phyloP scores from a whole-genome alignment of 108 stramenopile species.

The Skeletonema menzelii region DNA sequence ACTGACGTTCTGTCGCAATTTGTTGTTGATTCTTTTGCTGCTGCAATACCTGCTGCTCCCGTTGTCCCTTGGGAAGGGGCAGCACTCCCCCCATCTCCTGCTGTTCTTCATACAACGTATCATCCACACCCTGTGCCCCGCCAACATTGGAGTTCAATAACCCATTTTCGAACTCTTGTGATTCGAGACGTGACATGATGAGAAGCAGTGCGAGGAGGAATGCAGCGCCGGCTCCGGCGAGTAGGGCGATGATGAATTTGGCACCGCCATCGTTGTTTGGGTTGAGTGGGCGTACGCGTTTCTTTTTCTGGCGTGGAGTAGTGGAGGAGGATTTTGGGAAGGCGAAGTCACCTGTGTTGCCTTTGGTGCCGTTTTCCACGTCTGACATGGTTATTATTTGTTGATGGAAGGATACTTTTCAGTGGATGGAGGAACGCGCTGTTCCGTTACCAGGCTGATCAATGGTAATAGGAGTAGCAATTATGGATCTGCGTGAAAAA shows the following conservation, averaged over 20 bases:
- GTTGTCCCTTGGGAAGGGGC: neutral
- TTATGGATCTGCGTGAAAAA: too few relatives aligned
- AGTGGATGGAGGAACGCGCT: too few relatives aligned
- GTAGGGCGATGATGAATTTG: slow-evolving; percentile 37
- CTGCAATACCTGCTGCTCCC: neutral
- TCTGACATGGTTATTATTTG: slow-evolving; percentile 8
- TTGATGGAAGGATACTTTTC: too few relatives aligned
- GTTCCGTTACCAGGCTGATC: too few relatives aligned
- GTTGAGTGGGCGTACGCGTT: neutral
- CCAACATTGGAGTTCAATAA: slow-evolving; percentile 15
- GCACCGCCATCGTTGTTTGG: slow-evolving; percentile 8
- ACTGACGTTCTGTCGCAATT: slow-evolving; percentile 5
- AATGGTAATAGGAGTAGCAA: too few relatives aligned
- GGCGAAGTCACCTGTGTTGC: slow-evolving; percentile 31
- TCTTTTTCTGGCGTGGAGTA: neutral
- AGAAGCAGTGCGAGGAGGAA: slow-evolving; percentile 33
- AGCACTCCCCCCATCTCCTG: slow-evolving; percentile 33
- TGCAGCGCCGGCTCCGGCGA: slow-evolving; percentile 44
- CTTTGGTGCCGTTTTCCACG: slow-evolving; percentile 21
- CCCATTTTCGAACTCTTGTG: slow-evolving; percentile 21
- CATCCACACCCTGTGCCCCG: slow-evolving; percentile 28
- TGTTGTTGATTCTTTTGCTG: slow-evolving; percentile 6
- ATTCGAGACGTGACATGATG: slow-evolving; percentile 36
- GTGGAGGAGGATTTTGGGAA: slow-evolving; percentile 2
- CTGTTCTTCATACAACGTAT: slow-evolving; percentile 30